A percentile compares a stretch with the other conserved stretches of the same genome.
These are phyloP conservation scores for Venturia aucupariae DNA, from an alignment of 2,329 filamentous ascomycete genomes.

Conservation along the genomic window DNA sequence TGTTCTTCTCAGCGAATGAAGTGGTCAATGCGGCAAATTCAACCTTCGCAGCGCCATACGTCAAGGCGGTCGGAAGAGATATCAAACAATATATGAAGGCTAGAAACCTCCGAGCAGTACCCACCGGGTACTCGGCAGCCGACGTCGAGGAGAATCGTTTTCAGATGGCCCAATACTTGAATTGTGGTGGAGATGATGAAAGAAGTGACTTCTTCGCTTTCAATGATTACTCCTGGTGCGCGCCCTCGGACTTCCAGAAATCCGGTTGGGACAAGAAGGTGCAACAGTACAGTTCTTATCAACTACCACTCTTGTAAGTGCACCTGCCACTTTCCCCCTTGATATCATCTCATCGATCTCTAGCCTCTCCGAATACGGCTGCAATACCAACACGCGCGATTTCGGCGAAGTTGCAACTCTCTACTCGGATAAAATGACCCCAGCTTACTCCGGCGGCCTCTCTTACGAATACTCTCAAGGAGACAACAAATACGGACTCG, in stretches of 20 bases:
- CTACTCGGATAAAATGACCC: slow-evolving; percentile 77
- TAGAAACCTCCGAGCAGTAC: slow-evolving; percentile 57
- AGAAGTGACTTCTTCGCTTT: slow-evolving; percentile 84
- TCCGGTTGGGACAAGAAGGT: slow-evolving; percentile 87
- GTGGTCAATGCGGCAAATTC: slow-evolving; percentile 59
- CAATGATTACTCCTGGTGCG: slow-evolving; percentile 85
- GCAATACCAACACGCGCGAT: slow-evolving; percentile 68
- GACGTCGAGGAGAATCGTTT: slow-evolving; percentile 79
- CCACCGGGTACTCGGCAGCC: slow-evolving; percentile 74
- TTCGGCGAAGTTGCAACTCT: slow-evolving; percentile 73
- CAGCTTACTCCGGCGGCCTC: slow-evolving; percentile 88
- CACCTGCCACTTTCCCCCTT: not conserved
- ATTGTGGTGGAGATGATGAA: slow-evolving; percentile 77
- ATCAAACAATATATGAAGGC: slow-evolving; percentile 73
- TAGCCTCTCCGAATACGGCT: slow-evolving; percentile 84
- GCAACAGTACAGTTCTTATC: slow-evolving; percentile 75
- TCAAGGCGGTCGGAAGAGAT: slow-evolving; percentile 64
- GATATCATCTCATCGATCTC: not conserved
- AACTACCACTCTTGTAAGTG: slow-evolving; percentile 66
- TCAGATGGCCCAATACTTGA: slow-evolving; percentile 85
- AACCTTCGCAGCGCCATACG: slow-evolving; percentile 58
- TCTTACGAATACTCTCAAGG: slow-evolving; percentile 91
- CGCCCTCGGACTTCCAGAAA: slow-evolving; percentile 54
- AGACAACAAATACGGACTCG: slow-evolving; percentile 70
- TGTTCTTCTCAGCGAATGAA: slow-evolving; percentile 75